A percentile compares a stretch with the other conserved stretches of the same genome.
Evolutionary conservation across 805 yeast species (phyloP).

Genomic region (Yamadazyma scolyti): DNA sequence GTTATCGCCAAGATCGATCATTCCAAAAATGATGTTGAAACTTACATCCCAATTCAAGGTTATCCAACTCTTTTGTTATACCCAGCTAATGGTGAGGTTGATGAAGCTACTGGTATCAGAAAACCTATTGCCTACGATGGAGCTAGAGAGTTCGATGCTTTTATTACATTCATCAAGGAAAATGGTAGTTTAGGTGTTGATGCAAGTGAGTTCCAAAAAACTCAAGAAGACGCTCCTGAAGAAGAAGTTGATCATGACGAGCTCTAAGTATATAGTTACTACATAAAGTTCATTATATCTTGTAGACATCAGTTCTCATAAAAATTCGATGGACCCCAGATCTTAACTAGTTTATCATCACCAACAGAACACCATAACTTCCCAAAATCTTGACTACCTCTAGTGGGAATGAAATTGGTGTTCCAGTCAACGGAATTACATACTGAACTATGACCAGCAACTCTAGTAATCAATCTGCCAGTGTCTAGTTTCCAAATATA

Average conservation of each 20-base stretch:
- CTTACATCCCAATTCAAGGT: slow-evolving; percentile 63
- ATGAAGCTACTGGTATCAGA: slow-evolving; percentile 41
- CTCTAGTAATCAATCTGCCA: slow-evolving; percentile 59
- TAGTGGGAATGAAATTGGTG: slow-evolving; percentile 13
- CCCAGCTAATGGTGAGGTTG: slow-evolving; percentile 64
- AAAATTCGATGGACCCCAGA: slow-evolving; percentile 49
- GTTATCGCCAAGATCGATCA: slow-evolving; percentile 86
- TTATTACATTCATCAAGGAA: slow-evolving; percentile 68
- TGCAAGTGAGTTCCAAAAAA: slow-evolving; percentile 31
- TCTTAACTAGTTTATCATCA: slow-evolving; percentile 68
- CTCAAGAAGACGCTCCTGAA: slow-evolving; percentile 26
- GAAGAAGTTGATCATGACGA: slow-evolving; percentile 33
- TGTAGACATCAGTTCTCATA: slow-evolving; percentile 2
- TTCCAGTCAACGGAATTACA: slow-evolving; percentile 84
- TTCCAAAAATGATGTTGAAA: slow-evolving; percentile 82
- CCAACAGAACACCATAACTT: slow-evolving; percentile 77
- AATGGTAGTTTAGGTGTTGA: slow-evolving; percentile 64
- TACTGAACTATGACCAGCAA: slow-evolving; percentile 60
- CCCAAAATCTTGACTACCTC: slow-evolving; percentile 28
- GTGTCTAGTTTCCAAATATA: slow-evolving; percentile 75
- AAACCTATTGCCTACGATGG: slow-evolving; percentile 61
- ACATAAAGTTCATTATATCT: neutral
- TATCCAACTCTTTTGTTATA: slow-evolving; percentile 90
- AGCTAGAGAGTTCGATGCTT: slow-evolving; percentile 67
- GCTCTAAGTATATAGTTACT: slow-evolving; percentile 20